A percentile compares a stretch with the other conserved stretches of the same genome.
Conservation (phyloP, 192 early-diverging fungal species). For the Lunasporangiospora selenospora region DNA sequence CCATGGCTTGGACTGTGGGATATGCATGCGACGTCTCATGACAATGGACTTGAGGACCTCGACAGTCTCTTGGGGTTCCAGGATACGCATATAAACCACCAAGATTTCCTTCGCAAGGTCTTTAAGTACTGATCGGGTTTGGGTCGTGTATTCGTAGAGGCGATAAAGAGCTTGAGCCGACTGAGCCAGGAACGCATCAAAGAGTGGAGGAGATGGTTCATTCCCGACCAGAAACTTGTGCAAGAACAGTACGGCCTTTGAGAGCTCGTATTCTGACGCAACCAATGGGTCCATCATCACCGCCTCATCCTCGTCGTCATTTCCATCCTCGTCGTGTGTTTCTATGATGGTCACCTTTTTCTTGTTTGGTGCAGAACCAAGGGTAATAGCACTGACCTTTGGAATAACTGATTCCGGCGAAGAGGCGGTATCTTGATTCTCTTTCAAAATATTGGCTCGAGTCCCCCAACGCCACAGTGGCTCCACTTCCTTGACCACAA, state of each 20-base stretch:
- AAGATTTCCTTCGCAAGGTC: conserved; percentile 56
- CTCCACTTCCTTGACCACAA: conserved; percentile 50
- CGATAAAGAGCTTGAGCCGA: conserved; percentile 63
- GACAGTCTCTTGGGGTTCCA: conserved; percentile 40
- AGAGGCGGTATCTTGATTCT: too few relatives aligned
- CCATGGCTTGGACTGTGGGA: conserved; percentile 25
- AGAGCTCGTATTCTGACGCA: conserved; percentile 51
- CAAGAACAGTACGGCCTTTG: conserved; percentile 52
- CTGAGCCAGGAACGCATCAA: conserved; percentile 60
- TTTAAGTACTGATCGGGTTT: conserved; percentile 47
- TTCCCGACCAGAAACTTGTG: conserved; percentile 64
- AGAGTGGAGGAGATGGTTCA: conserved; percentile 62
- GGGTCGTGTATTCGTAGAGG: conserved; percentile 56
- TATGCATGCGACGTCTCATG: conserved; percentile 46
- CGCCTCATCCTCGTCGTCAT: neutral
- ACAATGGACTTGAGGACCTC: conserved; percentile 51
- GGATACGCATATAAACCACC: conserved; percentile 56
- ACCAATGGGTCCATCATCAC: conserved; percentile 48
- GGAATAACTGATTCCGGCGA: too few relatives aligned
- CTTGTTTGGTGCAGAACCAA: too few relatives aligned
- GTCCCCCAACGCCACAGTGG: conserved; percentile 47
- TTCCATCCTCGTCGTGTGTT: conserved; percentile 5
- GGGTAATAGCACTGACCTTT: too few relatives aligned
- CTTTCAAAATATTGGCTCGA: too few relatives aligned
- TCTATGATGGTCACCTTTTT: too few relatives aligned